Evolutionary conservation across 306 rosid genomes (phyloP).

Genomic region (Trifolium pratense): DNA sequence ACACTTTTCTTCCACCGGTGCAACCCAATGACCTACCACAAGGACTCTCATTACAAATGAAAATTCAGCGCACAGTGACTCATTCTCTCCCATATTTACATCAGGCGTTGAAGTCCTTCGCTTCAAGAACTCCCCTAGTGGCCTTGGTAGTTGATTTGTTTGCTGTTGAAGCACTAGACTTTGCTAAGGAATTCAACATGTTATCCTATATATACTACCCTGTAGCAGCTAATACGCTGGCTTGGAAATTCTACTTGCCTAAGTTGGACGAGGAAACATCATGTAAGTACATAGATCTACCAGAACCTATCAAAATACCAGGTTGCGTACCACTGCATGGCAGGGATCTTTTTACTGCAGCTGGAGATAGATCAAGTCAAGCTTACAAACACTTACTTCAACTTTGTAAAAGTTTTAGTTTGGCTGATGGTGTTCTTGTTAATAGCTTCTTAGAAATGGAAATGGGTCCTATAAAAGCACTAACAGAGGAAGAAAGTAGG

Average conservation of each 20-base stretch:
- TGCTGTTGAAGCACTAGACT: neutral
- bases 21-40: neutral
- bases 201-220: conserved; percentile 28
- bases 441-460: neutral
- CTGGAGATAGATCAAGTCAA: conserved; percentile 7
- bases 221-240: neutral
- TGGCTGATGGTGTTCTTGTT: neutral
- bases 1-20: neutral
- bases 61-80: neutral
- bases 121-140: conserved; percentile 1
- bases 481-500: too few species aligned
- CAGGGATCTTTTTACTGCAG: neutral
- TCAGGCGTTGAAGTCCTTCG: conserved; percentile 1
- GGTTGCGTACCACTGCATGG: conserved; percentile 38
- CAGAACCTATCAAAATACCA: conserved; percentile 8
- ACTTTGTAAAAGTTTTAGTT: neutral
- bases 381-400: neutral
- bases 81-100: conserved; percentile 19
- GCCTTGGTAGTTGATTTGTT: conserved; percentile 27
- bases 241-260: neutral
- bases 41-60: neutral
- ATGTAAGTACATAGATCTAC: conserved; percentile 25
- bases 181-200: conserved; percentile 31
- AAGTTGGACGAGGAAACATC: conserved; percentile 37
- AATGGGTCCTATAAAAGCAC: too few species aligned